Evolutionary conservation across 768 basidiomycete genomes (phyloP).

Genomic region (Boletellus emodensis): DNA sequence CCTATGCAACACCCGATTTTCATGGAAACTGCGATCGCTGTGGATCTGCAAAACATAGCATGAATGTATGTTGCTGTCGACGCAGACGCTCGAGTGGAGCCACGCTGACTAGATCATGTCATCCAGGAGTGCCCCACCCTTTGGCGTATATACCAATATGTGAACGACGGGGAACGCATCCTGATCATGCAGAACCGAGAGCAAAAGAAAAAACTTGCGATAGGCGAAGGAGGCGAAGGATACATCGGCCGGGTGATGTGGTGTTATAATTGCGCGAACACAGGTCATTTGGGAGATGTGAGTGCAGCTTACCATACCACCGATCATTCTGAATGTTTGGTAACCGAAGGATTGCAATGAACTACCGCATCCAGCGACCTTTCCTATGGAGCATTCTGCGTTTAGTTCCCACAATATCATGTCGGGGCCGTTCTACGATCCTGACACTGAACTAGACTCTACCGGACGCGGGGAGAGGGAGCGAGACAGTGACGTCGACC

Average conservation of each 20-base stretch:
- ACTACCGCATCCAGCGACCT: slow-evolving; percentile 35
- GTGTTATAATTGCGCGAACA: slow-evolving; percentile 77
- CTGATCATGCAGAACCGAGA: slow-evolving; percentile 44
- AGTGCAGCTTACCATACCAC: slow-evolving; percentile 25
- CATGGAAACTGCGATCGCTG: slow-evolving; percentile 65
- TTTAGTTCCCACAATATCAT: slow-evolving; percentile 61
- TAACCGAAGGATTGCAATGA: slow-evolving; percentile 57
- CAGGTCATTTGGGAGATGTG: slow-evolving; percentile 79
- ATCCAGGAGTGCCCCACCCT: slow-evolving; percentile 75
- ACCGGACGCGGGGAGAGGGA: slow-evolving; percentile 40
- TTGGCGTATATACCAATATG: slow-evolving; percentile 78
- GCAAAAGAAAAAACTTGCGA: slow-evolving; percentile 42
- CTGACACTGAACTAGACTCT: slow-evolving; percentile 29
- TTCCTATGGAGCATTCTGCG: slow-evolving; percentile 56
- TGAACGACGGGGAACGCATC: slow-evolving; percentile 49
- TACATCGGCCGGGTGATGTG: slow-evolving; percentile 71
- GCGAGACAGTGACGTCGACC: slow-evolving; percentile 22
- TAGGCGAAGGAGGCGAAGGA: slow-evolving; percentile 75
- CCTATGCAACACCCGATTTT: slow-evolving; percentile 15
- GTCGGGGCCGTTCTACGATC: slow-evolving; percentile 64
- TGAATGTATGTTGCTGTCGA: slow-evolving; percentile 45
- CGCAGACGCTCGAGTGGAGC: background rate
- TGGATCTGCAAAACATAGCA: slow-evolving; percentile 57
- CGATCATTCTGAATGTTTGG: background rate
- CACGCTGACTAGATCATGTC: background rate